Conservation (phyloP, 352 stramenopile species). For the Globisporangium uncinulatum region DNA sequence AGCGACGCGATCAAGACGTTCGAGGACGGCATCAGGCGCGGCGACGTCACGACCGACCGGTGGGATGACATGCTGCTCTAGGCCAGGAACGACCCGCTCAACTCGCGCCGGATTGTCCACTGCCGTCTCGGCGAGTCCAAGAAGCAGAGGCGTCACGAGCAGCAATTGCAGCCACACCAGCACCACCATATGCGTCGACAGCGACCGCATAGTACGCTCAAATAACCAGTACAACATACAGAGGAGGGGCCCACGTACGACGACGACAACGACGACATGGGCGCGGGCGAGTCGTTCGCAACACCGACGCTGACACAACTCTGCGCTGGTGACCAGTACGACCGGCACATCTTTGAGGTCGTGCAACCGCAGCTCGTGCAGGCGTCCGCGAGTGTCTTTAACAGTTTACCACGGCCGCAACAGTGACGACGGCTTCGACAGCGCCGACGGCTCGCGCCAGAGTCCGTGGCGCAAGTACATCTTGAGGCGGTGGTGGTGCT, state of each 20-base stretch:
- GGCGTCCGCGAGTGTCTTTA: constrained; percentile 67
- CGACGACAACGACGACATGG: no score
- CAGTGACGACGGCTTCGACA: constrained; percentile 27
- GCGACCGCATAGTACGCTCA: no score
- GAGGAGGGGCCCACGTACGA: no score
- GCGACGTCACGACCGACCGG: constrained; percentile 69
- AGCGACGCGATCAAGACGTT: constrained; percentile 79
- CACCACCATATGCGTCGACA: no score
- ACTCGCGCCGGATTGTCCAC: constrained; percentile 64
- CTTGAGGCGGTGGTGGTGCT: no score
- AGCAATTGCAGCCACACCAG: no score
- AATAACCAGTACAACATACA: no score
- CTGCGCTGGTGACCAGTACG: constrained; percentile 39
- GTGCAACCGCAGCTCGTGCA: constrained; percentile 42
- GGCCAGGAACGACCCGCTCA: constrained; percentile 50
- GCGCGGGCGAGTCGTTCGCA: no score
- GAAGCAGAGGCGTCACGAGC: no score
- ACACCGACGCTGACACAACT: not conserved
- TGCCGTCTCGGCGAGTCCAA: constrained; percentile 13
- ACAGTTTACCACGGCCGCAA: constrained; percentile 68
- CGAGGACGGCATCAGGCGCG: constrained; percentile 70
- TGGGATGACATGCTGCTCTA: constrained; percentile 79
- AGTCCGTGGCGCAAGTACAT: no score
- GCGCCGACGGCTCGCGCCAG: constrained; percentile 18
- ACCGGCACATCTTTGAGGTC: constrained; percentile 66